Evolutionary conservation across 2,329 filamentous ascomycete species (phyloP).

Genomic region (Orbilia brochopaga): DNA sequence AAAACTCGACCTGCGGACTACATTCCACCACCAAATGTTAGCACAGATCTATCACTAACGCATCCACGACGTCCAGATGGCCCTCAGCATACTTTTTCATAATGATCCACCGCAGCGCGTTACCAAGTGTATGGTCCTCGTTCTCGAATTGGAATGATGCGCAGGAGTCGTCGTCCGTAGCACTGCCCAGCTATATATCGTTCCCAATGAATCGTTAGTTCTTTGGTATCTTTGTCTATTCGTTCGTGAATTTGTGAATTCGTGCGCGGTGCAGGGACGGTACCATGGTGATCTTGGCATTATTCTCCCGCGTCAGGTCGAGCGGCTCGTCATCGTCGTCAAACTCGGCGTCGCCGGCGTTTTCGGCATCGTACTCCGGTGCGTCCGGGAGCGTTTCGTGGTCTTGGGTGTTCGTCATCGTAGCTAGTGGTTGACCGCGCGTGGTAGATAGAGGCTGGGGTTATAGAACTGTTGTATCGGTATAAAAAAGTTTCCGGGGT

Average conservation of each 20-base stretch:
- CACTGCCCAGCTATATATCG: constrained; percentile 73
- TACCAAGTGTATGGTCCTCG: constrained; percentile 94
- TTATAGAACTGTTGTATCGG: not conserved
- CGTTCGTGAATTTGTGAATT: not conserved
- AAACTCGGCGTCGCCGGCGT: constrained; percentile 26
- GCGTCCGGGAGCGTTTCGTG: constrained; percentile 48
- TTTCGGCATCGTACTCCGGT: constrained; percentile 42
- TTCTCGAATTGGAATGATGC: constrained; percentile 94
- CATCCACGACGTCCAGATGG: constrained; percentile 26
- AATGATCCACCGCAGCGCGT: constrained; percentile 90
- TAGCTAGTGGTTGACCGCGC: not conserved
- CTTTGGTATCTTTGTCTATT: not conserved
- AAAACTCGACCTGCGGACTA: constrained; percentile 96
- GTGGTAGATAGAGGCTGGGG: not conserved
- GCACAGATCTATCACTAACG: constrained; percentile 17
- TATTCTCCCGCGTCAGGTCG: constrained; percentile 43
- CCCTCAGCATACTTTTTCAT: constrained; percentile 99
- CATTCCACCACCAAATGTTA: constrained; percentile 5
- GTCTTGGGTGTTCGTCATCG: constrained; percentile 37
- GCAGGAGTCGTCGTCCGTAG: constrained; percentile 71
- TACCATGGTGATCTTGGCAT: constrained; percentile 49
- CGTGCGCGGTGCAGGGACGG: not conserved
- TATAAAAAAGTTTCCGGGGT: not conserved
- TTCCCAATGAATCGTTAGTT: not conserved
- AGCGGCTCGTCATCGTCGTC: constrained; percentile 45